Conservation (phyloP, 1,284 basidiomycete species). For the Cystobasidium pallidum region DNA sequence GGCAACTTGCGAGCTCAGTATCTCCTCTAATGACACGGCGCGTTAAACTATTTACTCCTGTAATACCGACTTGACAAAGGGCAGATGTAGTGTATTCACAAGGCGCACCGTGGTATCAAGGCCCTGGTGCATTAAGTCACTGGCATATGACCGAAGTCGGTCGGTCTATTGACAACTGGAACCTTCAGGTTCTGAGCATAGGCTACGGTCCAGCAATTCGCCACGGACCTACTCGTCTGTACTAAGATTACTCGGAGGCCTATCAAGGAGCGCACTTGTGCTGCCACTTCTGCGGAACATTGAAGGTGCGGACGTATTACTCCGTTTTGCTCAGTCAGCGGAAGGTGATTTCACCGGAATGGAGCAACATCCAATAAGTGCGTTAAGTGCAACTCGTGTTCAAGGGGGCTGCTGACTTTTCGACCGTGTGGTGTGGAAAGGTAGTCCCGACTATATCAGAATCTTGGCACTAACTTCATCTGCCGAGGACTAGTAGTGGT, state of each 20-base stretch:
- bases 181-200: conserved; percentile 40
- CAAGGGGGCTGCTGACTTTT: conserved; percentile 46
- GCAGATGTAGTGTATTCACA: conserved; percentile 22
- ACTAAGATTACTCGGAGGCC: conserved; percentile 47
- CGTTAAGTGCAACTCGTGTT: conserved; percentile 13
- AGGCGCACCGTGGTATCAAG: conserved; percentile 17
- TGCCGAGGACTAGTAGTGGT: conserved; percentile 47
- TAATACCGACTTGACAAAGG: conserved; percentile 9
- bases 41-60: not conserved
- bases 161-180: conserved; percentile 46
- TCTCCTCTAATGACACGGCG: not conserved
- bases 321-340: too few species aligned
- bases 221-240: conserved; percentile 47
- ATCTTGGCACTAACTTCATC: conserved; percentile 47
- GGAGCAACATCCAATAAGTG: too few species aligned
- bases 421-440: conserved; percentile 46
- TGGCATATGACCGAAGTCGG: conserved; percentile 51
- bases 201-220: conserved; percentile 48
- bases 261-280: conserved; percentile 47
- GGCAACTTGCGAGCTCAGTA: too few species aligned
- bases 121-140: conserved; percentile 46
- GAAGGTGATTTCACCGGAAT: not conserved
- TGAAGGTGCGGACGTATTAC: conserved; percentile 18
- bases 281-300: conserved; percentile 47
- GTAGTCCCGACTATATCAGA: conserved; percentile 51